Conservation (phyloP, 2,329 filamentous ascomycete species). For the Aspergillus sp. region DNA sequence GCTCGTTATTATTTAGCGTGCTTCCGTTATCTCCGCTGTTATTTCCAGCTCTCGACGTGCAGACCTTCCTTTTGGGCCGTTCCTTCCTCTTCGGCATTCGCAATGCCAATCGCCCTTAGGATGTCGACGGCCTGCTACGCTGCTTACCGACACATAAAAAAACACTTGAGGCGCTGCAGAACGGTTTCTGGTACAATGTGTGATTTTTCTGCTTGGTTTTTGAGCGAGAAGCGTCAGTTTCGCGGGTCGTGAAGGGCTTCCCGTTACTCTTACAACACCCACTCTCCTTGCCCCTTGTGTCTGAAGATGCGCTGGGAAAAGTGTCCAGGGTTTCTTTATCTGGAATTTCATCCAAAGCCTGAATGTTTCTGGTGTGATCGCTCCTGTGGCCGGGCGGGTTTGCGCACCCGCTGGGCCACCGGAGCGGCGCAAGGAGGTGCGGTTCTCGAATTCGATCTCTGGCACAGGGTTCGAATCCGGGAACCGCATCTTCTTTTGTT, state of each 20-base stretch:
- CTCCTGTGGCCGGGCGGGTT: not conserved
- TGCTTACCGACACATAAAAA: not conserved
- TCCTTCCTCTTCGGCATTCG: not conserved
- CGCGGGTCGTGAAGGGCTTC: not conserved
- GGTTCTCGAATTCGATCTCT: too few species aligned
- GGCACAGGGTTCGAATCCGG: too few species aligned
- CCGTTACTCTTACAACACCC: not conserved
- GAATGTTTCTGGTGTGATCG: not conserved
- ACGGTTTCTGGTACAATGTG: not conserved
- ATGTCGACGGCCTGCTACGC: not conserved
- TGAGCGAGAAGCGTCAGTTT: too few species aligned
- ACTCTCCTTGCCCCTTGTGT: not conserved
- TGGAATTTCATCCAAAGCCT: not conserved
- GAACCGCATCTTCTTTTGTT: too few species aligned
- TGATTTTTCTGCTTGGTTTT: not conserved
- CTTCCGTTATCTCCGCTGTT: not conserved
- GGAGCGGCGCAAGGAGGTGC: not conserved
- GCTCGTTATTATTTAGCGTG: not conserved
- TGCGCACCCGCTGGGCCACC: not conserved
- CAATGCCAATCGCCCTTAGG: not conserved
- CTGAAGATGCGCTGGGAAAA: not conserved
- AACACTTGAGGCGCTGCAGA: too few species aligned
- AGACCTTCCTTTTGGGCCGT: not conserved
- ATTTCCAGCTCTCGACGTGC: not conserved
- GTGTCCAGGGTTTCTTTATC: not conserved